Evolutionary conservation across 1,284 basidiomycete species (phyloP), one percentile per base, ranked within the genome.

Genomic region (Phellinidium pouzarii): DNA sequence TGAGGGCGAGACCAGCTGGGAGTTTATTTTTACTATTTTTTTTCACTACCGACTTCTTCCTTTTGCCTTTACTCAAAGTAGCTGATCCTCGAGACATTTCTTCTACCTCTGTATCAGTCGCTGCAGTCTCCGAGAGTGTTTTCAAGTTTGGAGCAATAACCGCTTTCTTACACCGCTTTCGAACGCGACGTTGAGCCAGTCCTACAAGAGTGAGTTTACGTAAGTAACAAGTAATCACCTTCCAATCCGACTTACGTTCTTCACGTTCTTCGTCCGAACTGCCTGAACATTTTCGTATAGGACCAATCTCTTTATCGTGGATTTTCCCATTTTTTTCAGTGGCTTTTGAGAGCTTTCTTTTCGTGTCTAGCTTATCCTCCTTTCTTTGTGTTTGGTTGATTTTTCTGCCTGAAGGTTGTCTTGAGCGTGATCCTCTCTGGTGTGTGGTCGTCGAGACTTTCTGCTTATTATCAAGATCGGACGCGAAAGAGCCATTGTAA

Each of bases 1-100:
- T 79, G 14, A 90, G 71, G 0, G 86, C 82, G 45, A 88, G 69
- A 2, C 76, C 79, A 4, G 76, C 68, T 3, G 75, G 69, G 12
- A 72, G 59, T 25, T 61, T 67, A 44, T 69, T 73, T 22, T 61
- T 57, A 53, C 69, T 70, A 59, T 36, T 59, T 60, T 44, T 56
- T 47, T 27, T 53, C 53, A 55, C 69, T 68, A 52, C 67, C 59
- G 49, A 59, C 50, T 48, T 58, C 60, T 54, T 57, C n/a, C 53
- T 51, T 48, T 38, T 48, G n/a, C 44, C 3, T 37, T 41, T 51
- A 25, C 45, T 41, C 31, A 27, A 23, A 37, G 25, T 14, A n/a
- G 17, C 22, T 31, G 17, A 40, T 53, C 7, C 49, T 37, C 29
- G 52, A 52, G 41, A 55, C 44, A 19, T 52, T 17, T 57, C 50